These are phyloP conservation scores for Neopestalotiopsis sp. DNA, from an alignment of 2,329 filamentous ascomycete species.

Conservation along the genomic window DNA sequence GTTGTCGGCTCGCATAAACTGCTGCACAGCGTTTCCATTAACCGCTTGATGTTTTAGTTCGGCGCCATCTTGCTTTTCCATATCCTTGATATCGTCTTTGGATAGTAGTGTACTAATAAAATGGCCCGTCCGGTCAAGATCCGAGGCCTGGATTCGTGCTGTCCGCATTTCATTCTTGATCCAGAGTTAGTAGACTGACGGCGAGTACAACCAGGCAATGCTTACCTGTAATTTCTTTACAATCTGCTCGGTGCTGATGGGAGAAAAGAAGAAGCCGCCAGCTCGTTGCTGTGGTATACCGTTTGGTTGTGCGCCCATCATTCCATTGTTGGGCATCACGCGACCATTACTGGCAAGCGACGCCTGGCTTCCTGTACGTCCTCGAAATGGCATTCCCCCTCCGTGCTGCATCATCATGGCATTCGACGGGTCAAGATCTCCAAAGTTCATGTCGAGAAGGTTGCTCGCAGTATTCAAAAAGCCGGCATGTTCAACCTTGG, in stretches of 20 bases:
- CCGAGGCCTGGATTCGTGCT: constrained; percentile 85
- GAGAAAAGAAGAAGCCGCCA: constrained; percentile 80
- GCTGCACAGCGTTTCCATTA: constrained; percentile 57
- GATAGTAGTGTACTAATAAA: constrained; percentile 80
- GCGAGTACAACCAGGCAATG: constrained; percentile 26
- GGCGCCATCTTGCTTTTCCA: constrained; percentile 54
- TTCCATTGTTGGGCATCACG: constrained; percentile 58
- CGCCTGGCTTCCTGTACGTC: constrained; percentile 71
- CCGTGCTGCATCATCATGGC: constrained; percentile 74
- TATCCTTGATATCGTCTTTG: constrained; percentile 69
- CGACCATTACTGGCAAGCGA: constrained; percentile 67
- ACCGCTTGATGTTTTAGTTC: constrained; percentile 56
- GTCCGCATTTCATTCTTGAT: constrained; percentile 84
- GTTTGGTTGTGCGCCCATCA: constrained; percentile 57
- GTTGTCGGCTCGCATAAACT: constrained; percentile 69
- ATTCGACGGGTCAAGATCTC: constrained; percentile 84
- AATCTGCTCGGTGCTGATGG: constrained; percentile 92
- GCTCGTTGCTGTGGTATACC: constrained; percentile 71
- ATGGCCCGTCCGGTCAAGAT: constrained; percentile 80
- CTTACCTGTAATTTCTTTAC: constrained; percentile 84
- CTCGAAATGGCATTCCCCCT: constrained; percentile 73
- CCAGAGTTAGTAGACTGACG: background rate
- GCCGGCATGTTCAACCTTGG: constrained; percentile 94
- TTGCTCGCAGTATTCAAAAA: constrained; percentile 77
- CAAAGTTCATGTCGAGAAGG: constrained; percentile 87